phyloP scores from a whole-genome alignment of 345 rosid genomes.

The Citrus maxima region DNA sequence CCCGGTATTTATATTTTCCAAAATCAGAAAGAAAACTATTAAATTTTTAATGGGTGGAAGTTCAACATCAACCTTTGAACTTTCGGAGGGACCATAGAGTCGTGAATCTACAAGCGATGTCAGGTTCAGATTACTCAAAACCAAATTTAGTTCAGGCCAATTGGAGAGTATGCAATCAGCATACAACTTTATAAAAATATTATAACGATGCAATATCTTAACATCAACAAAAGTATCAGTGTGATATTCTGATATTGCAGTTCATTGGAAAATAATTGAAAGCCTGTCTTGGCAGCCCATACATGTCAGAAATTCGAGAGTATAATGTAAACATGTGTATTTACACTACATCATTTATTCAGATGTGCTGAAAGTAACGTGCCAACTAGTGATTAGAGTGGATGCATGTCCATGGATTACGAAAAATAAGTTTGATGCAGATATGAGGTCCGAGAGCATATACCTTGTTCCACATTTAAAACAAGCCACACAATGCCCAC shows the following conservation, averaged over 20 bases:
- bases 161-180: not conserved
- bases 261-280: not conserved
- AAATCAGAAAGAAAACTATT: not conserved
- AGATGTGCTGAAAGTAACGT: not conserved
- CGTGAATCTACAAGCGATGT: not conserved
- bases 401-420: not conserved
- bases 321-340: not conserved
- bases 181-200: not conserved
- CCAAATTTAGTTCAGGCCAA: not conserved
- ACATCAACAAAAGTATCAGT: not conserved
- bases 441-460: not conserved
- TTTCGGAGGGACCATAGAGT: not conserved
- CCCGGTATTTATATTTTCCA: not conserved
- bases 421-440: not conserved
- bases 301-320: not conserved
- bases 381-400: not conserved
- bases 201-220: not conserved
- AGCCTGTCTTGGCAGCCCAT: not conserved
- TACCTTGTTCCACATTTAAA: slow-evolving; percentile 93
- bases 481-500: slow-evolving; percentile 96
- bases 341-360: not conserved
- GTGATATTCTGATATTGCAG: not conserved
- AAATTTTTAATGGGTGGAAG: not conserved
- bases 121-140: not conserved
- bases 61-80: not conserved